phyloP scores from a whole-genome alignment of 805 yeast genomes.

The Saturnispora dispora region DNA sequence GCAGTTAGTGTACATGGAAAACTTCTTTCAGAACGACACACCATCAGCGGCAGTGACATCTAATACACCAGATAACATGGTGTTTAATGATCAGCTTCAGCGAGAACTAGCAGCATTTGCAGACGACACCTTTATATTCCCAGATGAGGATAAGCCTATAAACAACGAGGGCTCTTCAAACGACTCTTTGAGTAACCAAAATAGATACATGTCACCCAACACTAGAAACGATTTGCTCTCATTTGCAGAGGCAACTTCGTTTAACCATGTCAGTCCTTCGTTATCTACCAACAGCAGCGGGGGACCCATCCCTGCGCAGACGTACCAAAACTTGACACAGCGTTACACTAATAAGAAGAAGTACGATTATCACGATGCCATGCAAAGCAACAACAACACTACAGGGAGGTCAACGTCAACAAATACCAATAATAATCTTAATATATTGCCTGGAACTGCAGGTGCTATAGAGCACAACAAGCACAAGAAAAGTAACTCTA shows the following conservation, averaged over 20 bases:
- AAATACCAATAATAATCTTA: background rate
- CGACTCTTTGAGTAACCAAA: background rate
- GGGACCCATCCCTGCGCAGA: constrained; percentile 6
- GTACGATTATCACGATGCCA: constrained; percentile 12
- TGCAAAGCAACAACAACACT: constrained; percentile 5
- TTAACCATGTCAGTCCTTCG: constrained; percentile 11
- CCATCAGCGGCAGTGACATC: constrained; percentile 25
- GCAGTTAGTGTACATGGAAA: constrained; percentile 73
- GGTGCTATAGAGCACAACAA: background rate
- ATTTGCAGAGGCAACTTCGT: constrained; percentile 11
- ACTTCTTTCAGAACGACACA: constrained; percentile 44
- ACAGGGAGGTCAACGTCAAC: background rate
- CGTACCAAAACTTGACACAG: constrained; percentile 13
- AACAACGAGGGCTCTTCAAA: constrained; percentile 16
- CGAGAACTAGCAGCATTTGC: constrained; percentile 76
- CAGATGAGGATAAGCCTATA: constrained; percentile 66
- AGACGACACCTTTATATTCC: constrained; percentile 69
- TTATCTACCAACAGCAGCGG: constrained; percentile 1
- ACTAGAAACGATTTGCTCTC: constrained; percentile 6
- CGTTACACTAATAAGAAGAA: constrained; percentile 13
- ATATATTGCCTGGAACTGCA: background rate
- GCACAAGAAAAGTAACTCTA: background rate
- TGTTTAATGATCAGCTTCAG: constrained; percentile 43
- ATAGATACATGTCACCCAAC: background rate
- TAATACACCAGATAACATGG: constrained; percentile 25